Evolutionary conservation across 306 rosid genomes (phyloP).

Genomic region (Corylus heterophylla): DNA sequence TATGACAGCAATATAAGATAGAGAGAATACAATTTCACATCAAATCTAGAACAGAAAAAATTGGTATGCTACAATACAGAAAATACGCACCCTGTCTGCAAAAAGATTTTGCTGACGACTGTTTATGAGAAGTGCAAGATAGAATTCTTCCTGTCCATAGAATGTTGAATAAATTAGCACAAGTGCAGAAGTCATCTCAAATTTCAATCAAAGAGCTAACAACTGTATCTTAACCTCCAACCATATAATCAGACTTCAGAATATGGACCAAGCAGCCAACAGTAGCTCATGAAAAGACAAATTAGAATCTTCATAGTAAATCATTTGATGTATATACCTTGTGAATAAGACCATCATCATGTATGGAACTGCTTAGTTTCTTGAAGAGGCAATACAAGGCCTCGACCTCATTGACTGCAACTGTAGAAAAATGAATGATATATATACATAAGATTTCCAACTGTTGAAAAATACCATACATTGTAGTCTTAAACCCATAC

Average conservation of each 20-base stretch:
- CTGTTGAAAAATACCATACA: no score
- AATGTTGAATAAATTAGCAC: constrained; percentile 22
- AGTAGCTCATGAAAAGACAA: constrained; percentile 12
- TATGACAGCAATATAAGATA: neutral
- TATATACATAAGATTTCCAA: neutral
- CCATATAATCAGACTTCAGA: neutral
- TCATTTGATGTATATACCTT: constrained; percentile 48
- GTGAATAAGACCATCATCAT: constrained; percentile 61
- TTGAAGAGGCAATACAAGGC: constrained; percentile 61
- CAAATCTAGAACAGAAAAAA: neutral
- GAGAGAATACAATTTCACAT: neutral
- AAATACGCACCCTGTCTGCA: constrained; percentile 57
- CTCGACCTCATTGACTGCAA: constrained; percentile 78
- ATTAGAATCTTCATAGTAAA: neutral
- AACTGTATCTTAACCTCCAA: neutral
- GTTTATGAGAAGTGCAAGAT: constrained; percentile 58
- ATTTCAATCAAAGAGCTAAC: neutral
- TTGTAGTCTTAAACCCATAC: no score
- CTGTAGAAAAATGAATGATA: constrained; percentile 37
- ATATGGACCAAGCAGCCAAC: neutral
- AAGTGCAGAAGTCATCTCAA: neutral
- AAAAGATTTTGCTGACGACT: constrained; percentile 52
- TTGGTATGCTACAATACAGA: neutral
- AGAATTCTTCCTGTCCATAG: constrained; percentile 64
- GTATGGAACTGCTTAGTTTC: constrained; percentile 58